Evolutionary conservation across 345 rosid genomes (phyloP), one percentile per base, ranked within the genome.

Genomic region (Lenwebbia sp.): DNA sequence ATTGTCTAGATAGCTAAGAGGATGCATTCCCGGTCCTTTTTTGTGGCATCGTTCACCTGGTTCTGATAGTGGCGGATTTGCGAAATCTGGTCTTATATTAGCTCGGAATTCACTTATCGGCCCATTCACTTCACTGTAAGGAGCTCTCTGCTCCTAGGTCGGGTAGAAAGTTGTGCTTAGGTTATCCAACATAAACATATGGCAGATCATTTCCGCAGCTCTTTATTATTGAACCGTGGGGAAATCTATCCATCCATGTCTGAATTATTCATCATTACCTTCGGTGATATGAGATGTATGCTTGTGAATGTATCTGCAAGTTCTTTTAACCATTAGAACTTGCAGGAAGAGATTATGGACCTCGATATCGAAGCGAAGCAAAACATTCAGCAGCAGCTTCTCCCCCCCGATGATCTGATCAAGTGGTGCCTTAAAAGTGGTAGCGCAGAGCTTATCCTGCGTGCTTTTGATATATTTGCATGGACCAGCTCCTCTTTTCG

Each of bases 401-500:
- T 93, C 47, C 92, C 88, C 44, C 98, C 99, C 5, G 96, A 94
- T 84, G 96, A 94, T 89, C 96, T 97, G 85, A 88, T 95, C 56
- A 91, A 91, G 81, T 89, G 92, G 55, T 97, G 99, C 91, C 93
- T 97, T 13, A 74, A 87, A 85, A 89, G 92, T 40, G 91, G 89
- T 52, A 91, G 88, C n/a, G 90, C 86, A 26, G 94, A 91, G 88
- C 93, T 93, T 82, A 90, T 94, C 25, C 83, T 90, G 92, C 93
- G 84, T 47, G 94, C 94, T 60, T 97, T 97, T 47, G 98, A 96
- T 83, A 94, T 94, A 85, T 97, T 97, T 90, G 95, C 98, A 86
- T 95, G 97, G 94, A 94, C 97, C 23, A 94, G 99, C 91, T 90
- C 91, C 86, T 94, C 95, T 10, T 97, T 95, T 85, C 92, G 94